phyloP scores from a whole-genome alignment of 164 flowering plant species.

The Echeveria elegans region DNA sequence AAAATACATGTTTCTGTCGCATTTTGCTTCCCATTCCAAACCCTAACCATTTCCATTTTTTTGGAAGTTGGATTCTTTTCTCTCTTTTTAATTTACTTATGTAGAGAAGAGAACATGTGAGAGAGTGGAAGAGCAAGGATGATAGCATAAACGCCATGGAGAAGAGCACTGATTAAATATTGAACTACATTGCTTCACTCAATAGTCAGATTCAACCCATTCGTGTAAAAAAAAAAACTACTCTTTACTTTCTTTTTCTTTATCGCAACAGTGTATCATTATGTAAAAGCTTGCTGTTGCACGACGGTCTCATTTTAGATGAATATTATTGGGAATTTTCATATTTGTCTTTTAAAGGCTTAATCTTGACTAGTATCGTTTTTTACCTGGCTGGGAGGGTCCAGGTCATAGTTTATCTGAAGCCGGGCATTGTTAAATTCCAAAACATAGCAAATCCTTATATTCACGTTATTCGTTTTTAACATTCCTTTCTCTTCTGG shows the following conservation, averaged over 20 bases:
- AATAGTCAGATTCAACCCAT: constrained; percentile 27
- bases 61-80: background rate
- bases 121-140: constrained; percentile 42
- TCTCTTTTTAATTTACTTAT: constrained; percentile 4
- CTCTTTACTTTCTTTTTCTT: background rate
- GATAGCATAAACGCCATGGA: constrained; percentile 36
- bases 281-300: background rate
- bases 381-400: too few relatives aligned
- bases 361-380: too few relatives aligned
- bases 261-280: background rate
- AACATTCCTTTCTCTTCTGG: background rate
- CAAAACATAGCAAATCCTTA: too few relatives aligned
- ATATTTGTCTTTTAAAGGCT: background rate
- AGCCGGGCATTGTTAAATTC: background rate
- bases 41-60: background rate
- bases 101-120: constrained; percentile 39
- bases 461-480: too few relatives aligned
- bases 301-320: background rate
- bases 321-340: too few relatives aligned
- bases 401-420: background rate
- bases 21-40: background rate
- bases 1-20: too few relatives aligned
- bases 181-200: constrained; percentile 30
- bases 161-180: constrained; percentile 33
- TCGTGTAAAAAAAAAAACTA: constrained; percentile 22